These are phyloP conservation scores for Epichloe aotearoae DNA, from an alignment of 2,329 filamentous ascomycete species.

Conservation along the genomic window DNA sequence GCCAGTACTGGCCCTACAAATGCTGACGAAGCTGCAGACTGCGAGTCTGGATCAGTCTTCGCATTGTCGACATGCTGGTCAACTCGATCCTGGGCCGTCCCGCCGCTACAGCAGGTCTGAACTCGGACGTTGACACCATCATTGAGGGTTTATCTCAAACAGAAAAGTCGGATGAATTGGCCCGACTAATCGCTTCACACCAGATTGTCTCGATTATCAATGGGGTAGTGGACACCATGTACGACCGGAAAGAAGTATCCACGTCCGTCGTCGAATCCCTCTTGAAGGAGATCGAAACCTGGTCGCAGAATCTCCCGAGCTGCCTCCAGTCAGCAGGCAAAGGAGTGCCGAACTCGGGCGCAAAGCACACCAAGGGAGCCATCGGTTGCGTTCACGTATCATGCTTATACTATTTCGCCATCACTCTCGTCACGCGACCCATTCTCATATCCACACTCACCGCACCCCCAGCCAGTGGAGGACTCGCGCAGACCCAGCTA, in stretches of 20 bases:
- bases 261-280: constrained; percentile 24
- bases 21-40: constrained; percentile 12
- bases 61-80: constrained; percentile 25
- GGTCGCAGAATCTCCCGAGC: constrained; percentile 31
- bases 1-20: background rate
- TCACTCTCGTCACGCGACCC: constrained; percentile 42
- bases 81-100: constrained; percentile 25
- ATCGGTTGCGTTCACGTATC: constrained; percentile 41
- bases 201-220: constrained; percentile 29
- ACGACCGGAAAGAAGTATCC: constrained; percentile 23
- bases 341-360: background rate
- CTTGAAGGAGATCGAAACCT: constrained; percentile 28
- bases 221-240: constrained; percentile 28
- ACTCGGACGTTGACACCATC: constrained; percentile 13
- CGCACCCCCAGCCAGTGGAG: constrained; percentile 17
- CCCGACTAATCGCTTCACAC: constrained; percentile 26
- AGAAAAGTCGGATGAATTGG: constrained; percentile 2
- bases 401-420: constrained; percentile 45
- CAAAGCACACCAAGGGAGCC: constrained; percentile 17
- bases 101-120: constrained; percentile 20
- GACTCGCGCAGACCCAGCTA: constrained; percentile 22
- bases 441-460: constrained; percentile 39
- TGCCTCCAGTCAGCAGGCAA: constrained; percentile 14
- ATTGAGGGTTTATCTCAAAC: constrained; percentile 11
- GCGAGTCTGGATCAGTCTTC: constrained; percentile 24